phyloP scores from a whole-genome alignment of 2,329 filamentous ascomycete genomes.

The Colletotrichum nymphaeae region DNA sequence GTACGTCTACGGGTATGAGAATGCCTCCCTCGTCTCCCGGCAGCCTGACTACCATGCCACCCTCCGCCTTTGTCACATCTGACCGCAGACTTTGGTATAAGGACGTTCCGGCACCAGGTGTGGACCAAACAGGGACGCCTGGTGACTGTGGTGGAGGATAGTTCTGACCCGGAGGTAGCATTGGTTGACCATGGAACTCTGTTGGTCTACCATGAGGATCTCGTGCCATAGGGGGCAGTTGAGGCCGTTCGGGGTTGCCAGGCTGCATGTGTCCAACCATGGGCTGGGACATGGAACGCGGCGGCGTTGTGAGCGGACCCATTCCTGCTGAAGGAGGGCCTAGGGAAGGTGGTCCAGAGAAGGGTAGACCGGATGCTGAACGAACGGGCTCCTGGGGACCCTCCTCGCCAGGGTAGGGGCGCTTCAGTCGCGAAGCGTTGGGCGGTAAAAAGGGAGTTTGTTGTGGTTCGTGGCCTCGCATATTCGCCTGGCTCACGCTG shows the following conservation, averaged over 20 bases:
- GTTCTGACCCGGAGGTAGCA: slow-evolving; percentile 14
- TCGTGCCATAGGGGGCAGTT: slow-evolving; percentile 31
- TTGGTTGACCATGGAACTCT: slow-evolving; percentile 26
- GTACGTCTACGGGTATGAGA: slow-evolving; percentile 79
- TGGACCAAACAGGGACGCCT: slow-evolving; percentile 41
- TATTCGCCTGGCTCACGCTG: slow-evolving; percentile 42
- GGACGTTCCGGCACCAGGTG: slow-evolving; percentile 49
- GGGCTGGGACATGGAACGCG: slow-evolving; percentile 51
- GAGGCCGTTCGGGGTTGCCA: slow-evolving; percentile 37
- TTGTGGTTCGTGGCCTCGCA: slow-evolving; percentile 42
- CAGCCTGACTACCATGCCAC: slow-evolving; percentile 37
- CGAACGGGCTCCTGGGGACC: slow-evolving; percentile 14
- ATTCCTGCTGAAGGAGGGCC: slow-evolving; percentile 38
- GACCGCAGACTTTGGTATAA: slow-evolving; percentile 35
- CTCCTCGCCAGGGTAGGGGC: slow-evolving; percentile 19
- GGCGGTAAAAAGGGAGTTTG: slow-evolving; percentile 42
- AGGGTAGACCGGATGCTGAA: slow-evolving; percentile 12
- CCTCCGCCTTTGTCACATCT: slow-evolving; percentile 31
- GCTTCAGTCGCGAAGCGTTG: slow-evolving; percentile 36
- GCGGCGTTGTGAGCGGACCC: slow-evolving; percentile 40
- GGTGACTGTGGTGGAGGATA: slow-evolving; percentile 18
- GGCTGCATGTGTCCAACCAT: slow-evolving; percentile 41
- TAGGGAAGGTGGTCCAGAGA: slow-evolving; percentile 32
- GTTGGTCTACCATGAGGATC: slow-evolving; percentile 18
- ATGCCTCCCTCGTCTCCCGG: slow-evolving; percentile 53